Evolutionary conservation across 2,329 filamentous ascomycete species (phyloP).

Genomic region (Coniochaeta sp.): DNA sequence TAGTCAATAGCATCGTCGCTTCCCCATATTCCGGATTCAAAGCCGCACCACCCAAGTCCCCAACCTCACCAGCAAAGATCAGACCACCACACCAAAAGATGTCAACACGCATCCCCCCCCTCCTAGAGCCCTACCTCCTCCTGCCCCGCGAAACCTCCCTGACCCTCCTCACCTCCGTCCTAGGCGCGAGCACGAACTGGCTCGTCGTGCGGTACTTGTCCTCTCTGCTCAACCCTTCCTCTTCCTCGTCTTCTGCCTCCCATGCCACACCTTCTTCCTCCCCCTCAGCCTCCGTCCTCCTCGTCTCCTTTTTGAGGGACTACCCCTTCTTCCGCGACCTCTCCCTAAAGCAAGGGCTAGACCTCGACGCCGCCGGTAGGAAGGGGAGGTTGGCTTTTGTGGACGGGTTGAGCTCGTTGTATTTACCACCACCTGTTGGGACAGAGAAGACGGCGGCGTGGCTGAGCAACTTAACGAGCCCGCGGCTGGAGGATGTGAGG

Average conservation of each 20-base stretch:
- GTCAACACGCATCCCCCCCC: conserved; percentile 49
- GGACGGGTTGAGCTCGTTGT: conserved; percentile 63
- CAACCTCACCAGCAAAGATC: too few relatives aligned
- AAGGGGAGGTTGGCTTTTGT: conserved; percentile 63
- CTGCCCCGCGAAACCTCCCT: conserved; percentile 53
- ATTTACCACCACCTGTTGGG: conserved; percentile 15
- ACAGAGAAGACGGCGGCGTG: conserved; percentile 5
- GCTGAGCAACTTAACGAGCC: conserved; percentile 18
- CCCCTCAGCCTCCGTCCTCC: conserved; percentile 43
- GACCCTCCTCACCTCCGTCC: conserved; percentile 60
- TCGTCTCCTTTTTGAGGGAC: conserved; percentile 80
- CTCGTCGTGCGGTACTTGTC: conserved; percentile 51
- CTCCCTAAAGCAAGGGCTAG: conserved; percentile 61
- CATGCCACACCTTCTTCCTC: neutral
- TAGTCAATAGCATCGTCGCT: too few relatives aligned
- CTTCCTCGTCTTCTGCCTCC: too few relatives aligned
- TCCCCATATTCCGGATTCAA: too few relatives aligned
- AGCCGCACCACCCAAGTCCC: too few relatives aligned
- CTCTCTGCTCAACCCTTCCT: conserved; percentile 28
- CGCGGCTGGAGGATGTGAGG: conserved; percentile 27
- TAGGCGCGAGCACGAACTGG: conserved; percentile 60
- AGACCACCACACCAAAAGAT: conserved; percentile 17
- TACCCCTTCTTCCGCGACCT: conserved; percentile 72
- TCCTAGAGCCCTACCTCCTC: conserved; percentile 57
- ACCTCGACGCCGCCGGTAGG: conserved; percentile 54